Percentiles rank a stretch among this genome's conserved stretches.
Conservation (phyloP, 768 basidiomycete genomes). For the Candolleomyces eurysporus region DNA sequence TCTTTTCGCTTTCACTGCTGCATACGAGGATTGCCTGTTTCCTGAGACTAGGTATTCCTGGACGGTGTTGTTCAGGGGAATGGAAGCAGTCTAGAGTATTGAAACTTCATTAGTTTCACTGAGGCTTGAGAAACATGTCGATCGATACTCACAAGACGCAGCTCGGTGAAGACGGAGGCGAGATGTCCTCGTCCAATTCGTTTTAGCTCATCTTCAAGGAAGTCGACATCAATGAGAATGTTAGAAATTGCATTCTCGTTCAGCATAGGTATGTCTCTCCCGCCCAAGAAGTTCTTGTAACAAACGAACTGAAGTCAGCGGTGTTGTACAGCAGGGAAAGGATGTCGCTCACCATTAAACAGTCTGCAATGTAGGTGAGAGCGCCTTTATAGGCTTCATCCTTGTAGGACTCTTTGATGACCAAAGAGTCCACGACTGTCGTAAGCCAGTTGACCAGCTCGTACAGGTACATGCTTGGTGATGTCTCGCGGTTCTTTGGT, state of each 20-base stretch:
- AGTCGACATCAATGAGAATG: conserved; percentile 81
- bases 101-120: conserved; percentile 2
- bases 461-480: conserved; percentile 91
- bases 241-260: conserved; percentile 91
- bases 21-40: conserved; percentile 65
- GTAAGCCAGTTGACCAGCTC: conserved; percentile 96
- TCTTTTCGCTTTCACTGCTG: conserved; percentile 64
- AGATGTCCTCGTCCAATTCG: conserved; percentile 72
- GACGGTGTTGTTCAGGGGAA: conserved; percentile 71
- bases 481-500: conserved; percentile 62
- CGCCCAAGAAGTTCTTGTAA: conserved; percentile 70
- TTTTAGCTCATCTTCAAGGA: conserved; percentile 84
- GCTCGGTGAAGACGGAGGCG: conserved; percentile 69
- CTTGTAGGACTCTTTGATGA: conserved; percentile 81
- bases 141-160: conserved; percentile 60
- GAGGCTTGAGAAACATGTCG: background rate
- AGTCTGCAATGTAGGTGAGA: conserved; percentile 82
- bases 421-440: conserved; percentile 89
- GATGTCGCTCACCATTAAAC: conserved; percentile 69
- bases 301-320: background rate
- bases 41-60: conserved; percentile 77
- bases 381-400: conserved; percentile 89
- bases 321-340: background rate
- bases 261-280: conserved; percentile 70
- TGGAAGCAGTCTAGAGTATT: conserved; percentile 56